Conservation (phyloP, 2,329 filamentous ascomycete genomes). For the Xylariomycetidae sp. region DNA sequence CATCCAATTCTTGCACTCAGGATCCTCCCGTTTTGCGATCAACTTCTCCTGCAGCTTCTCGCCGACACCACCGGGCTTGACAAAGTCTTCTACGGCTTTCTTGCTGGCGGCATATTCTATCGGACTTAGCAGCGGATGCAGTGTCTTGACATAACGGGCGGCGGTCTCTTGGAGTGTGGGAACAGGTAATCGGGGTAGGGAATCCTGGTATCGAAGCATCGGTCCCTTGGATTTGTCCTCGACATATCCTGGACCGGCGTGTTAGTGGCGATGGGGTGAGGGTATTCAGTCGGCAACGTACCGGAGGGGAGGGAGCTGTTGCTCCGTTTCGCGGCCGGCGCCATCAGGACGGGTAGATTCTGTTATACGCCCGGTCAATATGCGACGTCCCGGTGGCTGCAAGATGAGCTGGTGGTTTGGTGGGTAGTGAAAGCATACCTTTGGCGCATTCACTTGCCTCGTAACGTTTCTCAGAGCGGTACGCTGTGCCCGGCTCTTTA, state of each 20-base stretch:
- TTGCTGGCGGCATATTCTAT: conserved; percentile 68
- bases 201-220: conserved; percentile 83
- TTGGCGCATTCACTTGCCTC: conserved; percentile 18
- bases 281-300: conserved; percentile 23
- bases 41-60: conserved; percentile 84
- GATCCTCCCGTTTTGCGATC: conserved; percentile 71
- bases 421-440: conserved; percentile 13
- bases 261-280: conserved; percentile 3
- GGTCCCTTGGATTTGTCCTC: conserved; percentile 75
- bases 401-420: neutral
- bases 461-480: conserved; percentile 25
- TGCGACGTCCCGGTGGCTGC: conserved; percentile 4
- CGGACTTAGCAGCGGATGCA: conserved; percentile 68
- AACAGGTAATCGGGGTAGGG: conserved; percentile 74
- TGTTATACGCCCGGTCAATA: no score
- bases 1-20: conserved; percentile 87
- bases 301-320: conserved; percentile 54
- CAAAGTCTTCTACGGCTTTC: conserved; percentile 82
- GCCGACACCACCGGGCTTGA: conserved; percentile 80
- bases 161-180: conserved; percentile 80
- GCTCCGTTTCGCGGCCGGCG: conserved; percentile 46
- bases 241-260: conserved; percentile 57
- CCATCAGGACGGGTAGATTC: conserved; percentile 49
- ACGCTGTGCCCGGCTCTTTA: conserved; percentile 29
- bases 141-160: conserved; percentile 72